These are phyloP conservation scores for Phytophthora aleatoria DNA, from an alignment of 352 stramenopile species.

Conservation along the genomic window DNA sequence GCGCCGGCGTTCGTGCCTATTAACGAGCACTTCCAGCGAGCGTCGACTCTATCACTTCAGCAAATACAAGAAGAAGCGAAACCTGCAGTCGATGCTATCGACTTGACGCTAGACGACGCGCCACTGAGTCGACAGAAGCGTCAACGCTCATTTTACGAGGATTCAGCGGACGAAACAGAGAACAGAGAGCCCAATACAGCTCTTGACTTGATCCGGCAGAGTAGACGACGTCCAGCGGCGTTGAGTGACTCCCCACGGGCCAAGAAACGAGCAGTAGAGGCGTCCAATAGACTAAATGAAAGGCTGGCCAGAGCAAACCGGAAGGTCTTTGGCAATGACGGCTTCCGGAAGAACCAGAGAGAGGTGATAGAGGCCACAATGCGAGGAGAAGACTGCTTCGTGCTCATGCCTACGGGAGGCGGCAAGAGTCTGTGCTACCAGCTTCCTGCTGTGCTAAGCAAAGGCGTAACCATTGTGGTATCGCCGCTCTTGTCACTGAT, in stretches of 20 bases:
- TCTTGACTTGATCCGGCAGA: conserved; percentile 52
- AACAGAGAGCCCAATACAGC: conserved; percentile 59
- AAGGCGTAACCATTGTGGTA: conserved; percentile 92
- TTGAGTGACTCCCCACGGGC: background rate
- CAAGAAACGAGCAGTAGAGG: conserved; percentile 25
- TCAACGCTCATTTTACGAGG: conserved; percentile 55
- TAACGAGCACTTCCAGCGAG: conserved; percentile 61
- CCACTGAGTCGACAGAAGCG: conserved; percentile 14
- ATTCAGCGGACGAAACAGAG: conserved; percentile 55
- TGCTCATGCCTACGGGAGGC: conserved; percentile 95
- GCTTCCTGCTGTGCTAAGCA: conserved; percentile 64
- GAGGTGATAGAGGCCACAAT: conserved; percentile 93
- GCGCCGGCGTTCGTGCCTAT: conserved; percentile 50
- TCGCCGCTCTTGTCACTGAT: conserved; percentile 95
- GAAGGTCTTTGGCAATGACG: conserved; percentile 68
- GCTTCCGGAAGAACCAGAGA: conserved; percentile 92
- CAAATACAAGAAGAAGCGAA: conserved; percentile 1
- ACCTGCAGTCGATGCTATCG: conserved; percentile 39
- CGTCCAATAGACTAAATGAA: conserved; percentile 25
- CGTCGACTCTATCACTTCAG: conserved; percentile 11
- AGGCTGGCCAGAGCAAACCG: conserved; percentile 62
- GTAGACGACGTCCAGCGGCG: conserved; percentile 7
- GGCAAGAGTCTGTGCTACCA: conserved; percentile 94
- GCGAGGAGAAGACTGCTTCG: conserved; percentile 90
- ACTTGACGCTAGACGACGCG: conserved; percentile 39